Base-by-base conservation (phyloP, 306 rosid genomes). In the Comarum palustre region DNA sequence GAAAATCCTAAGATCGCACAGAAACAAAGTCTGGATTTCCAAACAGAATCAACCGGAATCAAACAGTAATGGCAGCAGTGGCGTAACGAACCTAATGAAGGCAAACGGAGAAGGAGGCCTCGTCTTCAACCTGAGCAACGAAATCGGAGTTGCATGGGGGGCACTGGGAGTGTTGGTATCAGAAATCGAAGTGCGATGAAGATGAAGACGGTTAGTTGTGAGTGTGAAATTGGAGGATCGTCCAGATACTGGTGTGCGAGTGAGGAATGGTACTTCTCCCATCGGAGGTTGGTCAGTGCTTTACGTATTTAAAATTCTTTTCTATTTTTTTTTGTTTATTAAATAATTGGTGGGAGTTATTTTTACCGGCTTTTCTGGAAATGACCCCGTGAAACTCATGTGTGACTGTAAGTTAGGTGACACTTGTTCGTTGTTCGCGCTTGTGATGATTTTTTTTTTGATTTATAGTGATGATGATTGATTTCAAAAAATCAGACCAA, bases 221-320 rank as follows among this genome's bases (percentile, higher is more conserved):
- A 10, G 46, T 25, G 54, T 24, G 54, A 66, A 14, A 22, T 22
- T 66, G 11, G 71, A 24, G 20, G 54, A 24, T 42, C 47, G 29
- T 11, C 4, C 36, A 27, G 41, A 9, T 1, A 55, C 50, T 22
- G 29, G 66, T 46, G 47, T 72, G 51, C 69, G 51, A 63, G 38
- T 39, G 57, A 45, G n/a, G 8, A 57, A 61, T 63, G 34, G 45
- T 9, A 29, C 31, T 77, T 68, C 77, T 61, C 43, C 72, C 61
- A 77, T 39, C 2, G 39, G 38, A 57, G 36, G 16, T 20, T 52
- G 55, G 60, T 2, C 16, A 20, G 31, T 8, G 0, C 27, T 66
- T 13, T 14, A 17, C 12, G 22, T 24, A 43, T 66, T 43, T 43
- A 7, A 24, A 43, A 43, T 43, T 42, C 5, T 0, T 14, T 43